Evolutionary conservation across 2,329 filamentous ascomycete genomes (phyloP), one percentile per base, ranked within the genome.

Genomic region (Fusarium sp.): DNA sequence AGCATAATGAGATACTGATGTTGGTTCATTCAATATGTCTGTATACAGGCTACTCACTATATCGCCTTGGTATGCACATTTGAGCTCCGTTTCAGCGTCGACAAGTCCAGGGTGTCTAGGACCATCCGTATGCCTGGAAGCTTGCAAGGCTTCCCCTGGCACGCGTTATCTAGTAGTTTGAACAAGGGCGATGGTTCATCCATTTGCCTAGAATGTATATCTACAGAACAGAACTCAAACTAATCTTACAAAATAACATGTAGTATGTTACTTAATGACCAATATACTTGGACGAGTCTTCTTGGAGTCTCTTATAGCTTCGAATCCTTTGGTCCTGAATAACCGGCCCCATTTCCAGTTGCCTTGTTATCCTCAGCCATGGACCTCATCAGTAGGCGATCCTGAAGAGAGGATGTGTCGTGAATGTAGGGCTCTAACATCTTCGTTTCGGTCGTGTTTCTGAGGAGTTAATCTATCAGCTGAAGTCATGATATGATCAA

Each of bases 351-450:
- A 28, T 50, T 54, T 45, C 38, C 32, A 48, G 45, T 38, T 22
- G 36, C 18, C 59, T 48, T 62, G 15, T n/a, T 48, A 20, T 48
- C 28, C 26, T 54, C 52, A 30, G 36, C 28, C 18, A 52, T 30
- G 34, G 66, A 42, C 30, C 47, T 54, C 22, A 70, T 44, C 10
- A 70, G 8, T 3, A 70, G 59, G 10, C 66, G 67, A 48, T 70
- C 67, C 9, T 30, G 45, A 18, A 70, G 17, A n/a, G 56, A 66
- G 13, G 47, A 41, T 2, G 45, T 70, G 22, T 73, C 61, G 45
- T 66, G 6, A 28, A 73, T 66, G 22, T 30, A 70, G 22, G 8
- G 18, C 13, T 24, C 17, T 10, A 70, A 47, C 51, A 70, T 70
- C 12, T 32, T 41, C 2, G 11, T 13, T 12, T 44, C 14, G 4